Conservation (phyloP, 2,329 filamentous ascomycete genomes). For the Botrytis paeoniae region DNA sequence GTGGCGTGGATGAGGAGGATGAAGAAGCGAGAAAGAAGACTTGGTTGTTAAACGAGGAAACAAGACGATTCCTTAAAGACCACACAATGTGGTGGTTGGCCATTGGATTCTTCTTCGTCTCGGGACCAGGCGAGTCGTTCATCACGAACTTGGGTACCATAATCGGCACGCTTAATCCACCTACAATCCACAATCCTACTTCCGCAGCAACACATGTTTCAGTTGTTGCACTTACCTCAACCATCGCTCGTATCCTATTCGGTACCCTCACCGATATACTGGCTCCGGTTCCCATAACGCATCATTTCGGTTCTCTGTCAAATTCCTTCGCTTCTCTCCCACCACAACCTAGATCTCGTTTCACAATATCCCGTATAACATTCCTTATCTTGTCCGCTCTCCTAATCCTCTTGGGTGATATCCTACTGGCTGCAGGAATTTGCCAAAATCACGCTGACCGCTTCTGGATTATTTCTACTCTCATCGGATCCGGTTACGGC, state of each 20-base stretch:
- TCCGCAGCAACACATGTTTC: conserved; percentile 84
- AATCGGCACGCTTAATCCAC: conserved; percentile 75
- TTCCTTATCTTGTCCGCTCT: conserved; percentile 76
- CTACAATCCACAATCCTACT: conserved; percentile 50
- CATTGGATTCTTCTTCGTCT: conserved; percentile 82
- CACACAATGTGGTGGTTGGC: conserved; percentile 96
- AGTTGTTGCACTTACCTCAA: conserved; percentile 86
- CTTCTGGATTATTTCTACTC: conserved; percentile 81
- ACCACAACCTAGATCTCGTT: conserved; percentile 39
- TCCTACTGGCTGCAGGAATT: conserved; percentile 72
- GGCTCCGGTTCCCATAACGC: conserved; percentile 55
- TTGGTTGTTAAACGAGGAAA: conserved; percentile 89
- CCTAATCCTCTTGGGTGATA: conserved; percentile 71
- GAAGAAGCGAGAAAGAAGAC: conserved; percentile 69
- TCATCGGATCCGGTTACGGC: conserved; percentile 89
- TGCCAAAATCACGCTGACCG: conserved; percentile 72
- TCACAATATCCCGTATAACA: conserved; percentile 70
- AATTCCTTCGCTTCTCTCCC: conserved; percentile 40
- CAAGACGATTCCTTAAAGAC: conserved; percentile 77
- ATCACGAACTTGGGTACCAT: conserved; percentile 97
- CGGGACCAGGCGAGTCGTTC: conserved; percentile 82
- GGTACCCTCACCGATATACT: conserved; percentile 86
- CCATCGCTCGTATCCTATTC: conserved; percentile 82
- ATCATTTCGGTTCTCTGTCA: conserved; percentile 31
- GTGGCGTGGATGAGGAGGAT: conserved; percentile 46